A percentile compares a stretch with the other conserved stretches of the same genome.
Conservation (phyloP, 1,284 basidiomycete genomes). For the Quambalaria eucalypti region DNA sequence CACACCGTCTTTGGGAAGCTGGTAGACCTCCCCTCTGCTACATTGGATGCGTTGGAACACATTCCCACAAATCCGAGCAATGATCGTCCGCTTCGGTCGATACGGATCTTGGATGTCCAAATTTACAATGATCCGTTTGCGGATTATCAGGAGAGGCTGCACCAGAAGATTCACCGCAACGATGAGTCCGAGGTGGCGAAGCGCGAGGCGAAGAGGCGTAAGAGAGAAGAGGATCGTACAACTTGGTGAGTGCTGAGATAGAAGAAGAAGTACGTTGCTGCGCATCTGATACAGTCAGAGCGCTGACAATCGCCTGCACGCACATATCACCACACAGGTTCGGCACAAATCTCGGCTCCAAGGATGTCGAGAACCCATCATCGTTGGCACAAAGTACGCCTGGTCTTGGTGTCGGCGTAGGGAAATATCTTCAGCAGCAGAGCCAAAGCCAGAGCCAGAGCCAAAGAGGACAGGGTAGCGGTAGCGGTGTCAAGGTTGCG, state of each 20-base stretch:
- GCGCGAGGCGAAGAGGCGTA: conserved; percentile 28
- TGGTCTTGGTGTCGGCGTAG: no score
- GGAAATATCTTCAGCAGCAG: neutral
- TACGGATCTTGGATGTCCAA: conserved; percentile 52
- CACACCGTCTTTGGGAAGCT: conserved; percentile 89
- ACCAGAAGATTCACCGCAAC: conserved; percentile 12
- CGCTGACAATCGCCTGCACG: no score
- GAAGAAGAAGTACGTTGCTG: neutral
- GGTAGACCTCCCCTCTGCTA: conserved; percentile 56
- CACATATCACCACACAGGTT: neutral
- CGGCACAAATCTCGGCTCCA: neutral
- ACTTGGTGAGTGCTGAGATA: conserved; percentile 36
- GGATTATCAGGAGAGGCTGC: conserved; percentile 17
- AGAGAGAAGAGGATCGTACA: conserved; percentile 35
- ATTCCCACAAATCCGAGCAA: conserved; percentile 71
- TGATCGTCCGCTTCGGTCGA: conserved; percentile 70
- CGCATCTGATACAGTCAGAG: no score
- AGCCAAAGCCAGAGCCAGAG: no score
- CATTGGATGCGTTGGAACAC: conserved; percentile 72
- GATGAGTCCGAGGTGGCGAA: conserved; percentile 18
- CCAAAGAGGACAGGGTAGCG: no score
- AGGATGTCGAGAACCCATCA: no score
- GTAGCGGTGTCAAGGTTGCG: no score
- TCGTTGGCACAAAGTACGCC: no score
- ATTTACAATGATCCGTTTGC: conserved; percentile 40